Percentiles rank a stretch among this genome's conserved stretches.
Conservation (phyloP, 2,329 filamentous ascomycete genomes). For the Atkinsonella hypoxylon region DNA sequence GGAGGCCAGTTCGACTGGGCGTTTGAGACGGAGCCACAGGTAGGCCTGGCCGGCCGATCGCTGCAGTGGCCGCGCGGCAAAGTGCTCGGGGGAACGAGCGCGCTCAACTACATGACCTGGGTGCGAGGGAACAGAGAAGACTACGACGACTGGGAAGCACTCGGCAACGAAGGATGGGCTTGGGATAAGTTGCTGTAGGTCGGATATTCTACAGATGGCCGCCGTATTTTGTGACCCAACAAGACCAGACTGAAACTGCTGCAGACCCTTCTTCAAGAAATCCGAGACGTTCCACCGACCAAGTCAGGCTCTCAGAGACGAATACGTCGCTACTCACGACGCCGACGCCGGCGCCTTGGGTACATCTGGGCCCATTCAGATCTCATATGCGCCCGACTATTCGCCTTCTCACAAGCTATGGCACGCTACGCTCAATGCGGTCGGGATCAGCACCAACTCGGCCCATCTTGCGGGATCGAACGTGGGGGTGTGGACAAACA, state of each 20-base stretch:
- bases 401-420: constrained; percentile 31
- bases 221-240: too few relatives aligned
- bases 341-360: constrained; percentile 27
- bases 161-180: constrained; percentile 48
- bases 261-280: constrained; percentile 37
- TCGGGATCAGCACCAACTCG: constrained; percentile 29
- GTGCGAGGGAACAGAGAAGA: constrained; percentile 33
- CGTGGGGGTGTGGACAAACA: constrained; percentile 36
- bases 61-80: constrained; percentile 31
- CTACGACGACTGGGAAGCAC: constrained; percentile 42
- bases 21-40: constrained; percentile 27
- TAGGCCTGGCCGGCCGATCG: constrained; percentile 24
- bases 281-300: constrained; percentile 34
- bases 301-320: constrained; percentile 18
- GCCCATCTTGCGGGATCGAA: constrained; percentile 37
- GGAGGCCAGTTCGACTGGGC: constrained; percentile 29
- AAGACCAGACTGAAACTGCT: not conserved
- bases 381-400: constrained; percentile 31
- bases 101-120: constrained; percentile 47
- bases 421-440: constrained; percentile 32
- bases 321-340: constrained; percentile 27
- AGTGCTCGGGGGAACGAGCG: constrained; percentile 50
- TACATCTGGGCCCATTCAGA: constrained; percentile 32
- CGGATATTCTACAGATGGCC: not conserved
- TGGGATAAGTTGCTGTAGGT: constrained; percentile 32